A percentile compares a stretch with the other conserved stretches of the same genome.
Conservation (phyloP, 352 stramenopile species). For the Phytopythium ostracodes region DNA sequence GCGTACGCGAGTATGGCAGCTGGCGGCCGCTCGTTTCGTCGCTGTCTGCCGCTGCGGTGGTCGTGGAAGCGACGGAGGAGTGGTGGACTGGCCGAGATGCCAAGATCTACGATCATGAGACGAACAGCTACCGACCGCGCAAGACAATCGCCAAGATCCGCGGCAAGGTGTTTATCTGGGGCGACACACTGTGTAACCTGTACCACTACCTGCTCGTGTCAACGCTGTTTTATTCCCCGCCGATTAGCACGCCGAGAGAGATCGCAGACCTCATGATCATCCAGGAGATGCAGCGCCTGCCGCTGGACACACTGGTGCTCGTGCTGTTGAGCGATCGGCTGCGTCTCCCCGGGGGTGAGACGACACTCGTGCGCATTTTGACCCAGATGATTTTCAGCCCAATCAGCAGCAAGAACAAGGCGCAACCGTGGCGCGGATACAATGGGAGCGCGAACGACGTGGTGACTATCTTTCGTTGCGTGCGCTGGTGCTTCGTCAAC, state of each 20-base stretch:
- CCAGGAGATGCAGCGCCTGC: slow-evolving; percentile 38
- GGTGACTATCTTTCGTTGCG: slow-evolving; percentile 45
- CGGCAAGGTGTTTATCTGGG: slow-evolving; percentile 46
- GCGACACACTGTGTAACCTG: slow-evolving; percentile 53
- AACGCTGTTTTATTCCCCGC: slow-evolving; percentile 59
- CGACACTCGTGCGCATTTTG: slow-evolving; percentile 36
- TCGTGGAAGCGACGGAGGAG: neutral
- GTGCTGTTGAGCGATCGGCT: slow-evolving; percentile 60
- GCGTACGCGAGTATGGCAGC: slow-evolving; percentile 20
- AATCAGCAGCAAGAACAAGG: slow-evolving; percentile 11
- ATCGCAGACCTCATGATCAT: slow-evolving; percentile 26
- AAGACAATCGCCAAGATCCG: slow-evolving; percentile 18
- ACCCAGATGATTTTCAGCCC: slow-evolving; percentile 35
- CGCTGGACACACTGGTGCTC: slow-evolving; percentile 55
- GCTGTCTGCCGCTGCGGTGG: slow-evolving; percentile 4
- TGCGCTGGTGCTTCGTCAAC: slow-evolving; percentile 64
- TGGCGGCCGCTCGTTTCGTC: slow-evolving; percentile 25
- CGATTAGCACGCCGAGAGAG: slow-evolving; percentile 17
- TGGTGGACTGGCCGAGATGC: neutral
- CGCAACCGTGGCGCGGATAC: slow-evolving; percentile 12
- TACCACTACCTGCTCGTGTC: slow-evolving; percentile 64
- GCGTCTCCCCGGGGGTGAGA: slow-evolving; percentile 50
- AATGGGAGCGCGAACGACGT: slow-evolving; percentile 38
- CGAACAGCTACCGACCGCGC: neutral
- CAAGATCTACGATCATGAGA: too few species aligned